Conservation (phyloP, 768 basidiomycete species). For the Podaxis carcinomalis region DNA sequence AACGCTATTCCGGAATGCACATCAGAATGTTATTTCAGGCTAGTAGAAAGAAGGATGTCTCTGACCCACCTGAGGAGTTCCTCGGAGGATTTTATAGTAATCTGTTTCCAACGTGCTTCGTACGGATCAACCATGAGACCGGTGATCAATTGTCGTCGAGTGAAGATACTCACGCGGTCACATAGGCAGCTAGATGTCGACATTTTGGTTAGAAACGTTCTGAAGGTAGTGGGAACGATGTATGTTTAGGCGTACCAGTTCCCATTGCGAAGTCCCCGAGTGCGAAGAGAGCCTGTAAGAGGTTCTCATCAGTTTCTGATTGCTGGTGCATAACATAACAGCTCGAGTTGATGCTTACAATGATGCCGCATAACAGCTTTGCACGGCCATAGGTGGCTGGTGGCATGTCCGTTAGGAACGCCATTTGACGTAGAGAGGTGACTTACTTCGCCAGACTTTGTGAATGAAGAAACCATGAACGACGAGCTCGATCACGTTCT, state of each 20-base stretch:
- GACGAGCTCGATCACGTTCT: constrained; percentile 7
- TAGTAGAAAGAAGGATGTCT: not conserved
- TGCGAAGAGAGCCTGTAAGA: constrained; percentile 2
- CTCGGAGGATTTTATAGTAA: not conserved
- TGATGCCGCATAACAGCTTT: not conserved
- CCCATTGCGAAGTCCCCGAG: constrained; percentile 10
- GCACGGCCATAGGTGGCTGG: constrained; percentile 1
- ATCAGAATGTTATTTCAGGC: not conserved
- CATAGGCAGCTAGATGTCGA: not conserved
- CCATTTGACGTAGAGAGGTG: too few species aligned
- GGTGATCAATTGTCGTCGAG: not conserved
- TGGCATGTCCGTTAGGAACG: not conserved
- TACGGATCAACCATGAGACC: not conserved
- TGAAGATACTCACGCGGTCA: constrained; percentile 4
- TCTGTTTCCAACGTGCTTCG: not conserved
- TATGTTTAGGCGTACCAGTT: not conserved
- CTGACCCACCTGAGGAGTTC: not conserved
- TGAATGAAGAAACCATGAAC: constrained; percentile 9
- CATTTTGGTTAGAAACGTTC: not conserved
- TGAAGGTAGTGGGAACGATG: not conserved
- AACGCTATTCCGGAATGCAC: not conserved
- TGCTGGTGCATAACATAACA: not conserved
- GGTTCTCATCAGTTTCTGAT: not conserved
- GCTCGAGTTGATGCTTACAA: not conserved
- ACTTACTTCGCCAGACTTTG: constrained; percentile 8